Conservation (phyloP, 495 filamentous ascomycete species). For the Aspergillus conjunctus region DNA sequence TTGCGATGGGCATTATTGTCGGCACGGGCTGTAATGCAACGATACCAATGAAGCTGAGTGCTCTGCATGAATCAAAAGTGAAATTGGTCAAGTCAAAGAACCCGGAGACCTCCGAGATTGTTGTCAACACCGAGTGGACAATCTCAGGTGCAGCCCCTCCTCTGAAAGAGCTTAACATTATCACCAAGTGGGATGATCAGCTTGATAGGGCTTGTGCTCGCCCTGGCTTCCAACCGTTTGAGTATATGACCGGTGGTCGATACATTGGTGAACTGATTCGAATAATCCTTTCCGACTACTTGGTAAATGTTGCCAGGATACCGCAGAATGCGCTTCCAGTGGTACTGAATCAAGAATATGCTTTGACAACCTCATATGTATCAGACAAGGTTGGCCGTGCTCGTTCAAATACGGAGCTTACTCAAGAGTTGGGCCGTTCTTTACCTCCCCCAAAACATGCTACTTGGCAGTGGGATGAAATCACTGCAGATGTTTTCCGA, state of each 20-base stretch:
- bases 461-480: constrained; percentile 61
- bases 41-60: constrained; percentile 66
- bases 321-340: constrained; percentile 53
- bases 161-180: constrained; percentile 61
- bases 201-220: constrained; percentile 67
- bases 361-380: constrained; percentile 69
- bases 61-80: constrained; percentile 65
- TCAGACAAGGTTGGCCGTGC: constrained; percentile 61
- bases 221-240: constrained; percentile 82
- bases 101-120: constrained; percentile 58
- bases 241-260: constrained; percentile 83
- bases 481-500: constrained; percentile 57
- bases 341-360: constrained; percentile 59
- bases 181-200: constrained; percentile 70
- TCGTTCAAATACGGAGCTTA: constrained; percentile 48
- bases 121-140: constrained; percentile 87
- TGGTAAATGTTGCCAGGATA: constrained; percentile 46
- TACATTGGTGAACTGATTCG: constrained; percentile 85
- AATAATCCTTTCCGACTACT: constrained; percentile 67
- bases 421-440: constrained; percentile 53
- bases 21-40: constrained; percentile 86
- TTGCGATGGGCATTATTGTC: constrained; percentile 79
- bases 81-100: constrained; percentile 42
- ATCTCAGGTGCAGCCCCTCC: constrained; percentile 73
- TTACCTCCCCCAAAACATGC: constrained; percentile 51